Evolutionary conservation across 805 yeast species (phyloP).

Genomic region (Lachancea thermotolerans): DNA sequence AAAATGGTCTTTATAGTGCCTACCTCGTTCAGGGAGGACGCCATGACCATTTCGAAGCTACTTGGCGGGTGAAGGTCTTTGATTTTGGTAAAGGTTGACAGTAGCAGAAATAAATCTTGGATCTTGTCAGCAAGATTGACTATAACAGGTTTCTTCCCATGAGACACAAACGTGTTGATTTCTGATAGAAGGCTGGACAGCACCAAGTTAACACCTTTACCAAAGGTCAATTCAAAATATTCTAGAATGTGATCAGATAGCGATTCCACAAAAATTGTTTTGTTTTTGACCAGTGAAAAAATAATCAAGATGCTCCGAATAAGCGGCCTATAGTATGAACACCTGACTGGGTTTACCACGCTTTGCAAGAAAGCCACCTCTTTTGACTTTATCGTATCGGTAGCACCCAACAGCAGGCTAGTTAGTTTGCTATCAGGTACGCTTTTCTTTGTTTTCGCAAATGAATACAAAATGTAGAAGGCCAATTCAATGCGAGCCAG

Average conservation of each 20-base stretch:
- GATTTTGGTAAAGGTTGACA: conserved; percentile 58
- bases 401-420: conserved; percentile 18
- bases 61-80: conserved; percentile 43
- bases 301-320: conserved; percentile 50
- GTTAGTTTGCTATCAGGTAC: conserved; percentile 25
- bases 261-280: conserved; percentile 38
- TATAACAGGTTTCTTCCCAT: conserved; percentile 30
- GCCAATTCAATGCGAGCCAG: conserved; percentile 62
- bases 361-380: conserved; percentile 43
- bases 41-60: conserved; percentile 43
- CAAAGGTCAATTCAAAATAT: conserved; percentile 56
- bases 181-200: conserved; percentile 54
- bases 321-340: conserved; percentile 50
- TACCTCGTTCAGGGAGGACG: conserved; percentile 45
- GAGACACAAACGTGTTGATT: conserved; percentile 35
- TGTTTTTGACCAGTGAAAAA: conserved; percentile 38
- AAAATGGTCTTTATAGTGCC: conserved; percentile 59
- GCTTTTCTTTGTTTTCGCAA: conserved; percentile 17
- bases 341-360: conserved; percentile 33
- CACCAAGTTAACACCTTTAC: conserved; percentile 57
- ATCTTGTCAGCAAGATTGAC: conserved; percentile 41
- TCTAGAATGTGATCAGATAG: conserved; percentile 47
- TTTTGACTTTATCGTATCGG: conserved; percentile 38
- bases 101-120: conserved; percentile 58
- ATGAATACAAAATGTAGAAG: conserved; percentile 39